Percentiles rank a stretch among this genome's conserved stretches.
These are phyloP conservation scores for Stagonosporopsis cucurbitacearum DNA, from an alignment of 2,329 filamentous ascomycete genomes.

Conservation along the genomic window DNA sequence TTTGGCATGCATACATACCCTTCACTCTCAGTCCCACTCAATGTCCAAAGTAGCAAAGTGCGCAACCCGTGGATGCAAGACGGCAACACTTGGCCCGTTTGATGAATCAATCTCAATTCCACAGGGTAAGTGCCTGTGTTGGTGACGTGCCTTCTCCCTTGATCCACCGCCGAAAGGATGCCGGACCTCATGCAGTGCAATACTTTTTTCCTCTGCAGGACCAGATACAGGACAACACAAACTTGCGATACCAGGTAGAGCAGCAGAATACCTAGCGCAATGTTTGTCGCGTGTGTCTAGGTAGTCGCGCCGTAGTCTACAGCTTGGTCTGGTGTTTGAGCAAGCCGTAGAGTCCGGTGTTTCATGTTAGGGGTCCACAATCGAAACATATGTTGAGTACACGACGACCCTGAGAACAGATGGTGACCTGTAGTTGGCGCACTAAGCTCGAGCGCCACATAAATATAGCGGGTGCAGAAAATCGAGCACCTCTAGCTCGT, in stretches of 20 bases:
- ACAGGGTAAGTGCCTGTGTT: conserved; percentile 8
- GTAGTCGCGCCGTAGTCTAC: background rate
- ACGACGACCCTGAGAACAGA: conserved; percentile 13
- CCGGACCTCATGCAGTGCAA: background rate
- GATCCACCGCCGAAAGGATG: background rate
- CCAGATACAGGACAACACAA: background rate
- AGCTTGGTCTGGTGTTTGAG: conserved; percentile 5
- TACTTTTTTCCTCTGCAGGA: background rate
- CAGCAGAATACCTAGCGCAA: background rate
- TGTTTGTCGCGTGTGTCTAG: conserved; percentile 4
- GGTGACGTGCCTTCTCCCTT: conserved; percentile 8
- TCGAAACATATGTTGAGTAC: conserved; percentile 12
- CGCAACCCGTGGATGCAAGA: background rate
- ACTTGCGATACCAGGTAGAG: background rate
- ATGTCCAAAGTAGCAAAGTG: background rate
- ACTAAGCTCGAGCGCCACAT: conserved; percentile 3
- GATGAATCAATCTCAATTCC: conserved; percentile 6
- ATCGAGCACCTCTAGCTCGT: background rate
- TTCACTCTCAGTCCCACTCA: background rate
- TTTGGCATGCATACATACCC: background rate
- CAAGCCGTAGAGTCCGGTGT: conserved; percentile 4
- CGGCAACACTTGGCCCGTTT: background rate
- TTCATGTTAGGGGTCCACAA: conserved; percentile 11
- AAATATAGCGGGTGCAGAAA: background rate
- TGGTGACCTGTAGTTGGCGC: conserved; percentile 9